phyloP scores from a whole-genome alignment of 768 basidiomycete genomes.

The Kwoniella sp. region DNA sequence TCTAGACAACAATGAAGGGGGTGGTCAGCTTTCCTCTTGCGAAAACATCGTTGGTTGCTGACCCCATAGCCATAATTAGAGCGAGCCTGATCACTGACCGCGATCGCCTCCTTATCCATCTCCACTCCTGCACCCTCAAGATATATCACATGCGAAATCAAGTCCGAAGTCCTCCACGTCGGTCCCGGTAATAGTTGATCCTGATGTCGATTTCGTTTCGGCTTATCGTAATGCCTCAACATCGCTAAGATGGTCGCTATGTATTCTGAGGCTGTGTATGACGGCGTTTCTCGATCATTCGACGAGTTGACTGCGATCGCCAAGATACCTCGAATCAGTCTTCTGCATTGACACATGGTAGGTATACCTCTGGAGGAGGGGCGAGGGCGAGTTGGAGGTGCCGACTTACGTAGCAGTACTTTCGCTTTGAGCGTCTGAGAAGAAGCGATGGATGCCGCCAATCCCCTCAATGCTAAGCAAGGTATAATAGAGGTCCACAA shows the following conservation, averaged over 20 bases:
- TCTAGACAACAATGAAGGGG: slow-evolving; percentile 15
- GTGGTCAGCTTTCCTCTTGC: neutral
- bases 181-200: slow-evolving; percentile 58
- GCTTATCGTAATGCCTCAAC: slow-evolving; percentile 60
- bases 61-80: neutral
- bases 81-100: too few species aligned
- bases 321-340: too few species aligned
- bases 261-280: slow-evolving; percentile 81
- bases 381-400: too few species aligned
- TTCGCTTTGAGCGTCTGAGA: slow-evolving; percentile 74
- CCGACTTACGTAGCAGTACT: slow-evolving; percentile 72
- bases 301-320: slow-evolving; percentile 75
- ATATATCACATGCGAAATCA: slow-evolving; percentile 82
- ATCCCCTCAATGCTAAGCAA: slow-evolving; percentile 79
- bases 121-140: slow-evolving; percentile 66
- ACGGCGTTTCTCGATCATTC: slow-evolving; percentile 88
- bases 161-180: slow-evolving; percentile 61
- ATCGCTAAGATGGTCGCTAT: slow-evolving; percentile 74
- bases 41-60: neutral
- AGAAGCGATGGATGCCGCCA: slow-evolving; percentile 73
- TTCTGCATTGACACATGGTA: too few species aligned
- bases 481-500: slow-evolving; percentile 96
- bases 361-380: too few species aligned
- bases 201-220: slow-evolving; percentile 62
- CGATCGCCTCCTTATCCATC: slow-evolving; percentile 66